These are phyloP conservation scores for Vickermania spadyakhi DNA, from an alignment of 208 protist genomes.

Conservation along the genomic window DNA sequence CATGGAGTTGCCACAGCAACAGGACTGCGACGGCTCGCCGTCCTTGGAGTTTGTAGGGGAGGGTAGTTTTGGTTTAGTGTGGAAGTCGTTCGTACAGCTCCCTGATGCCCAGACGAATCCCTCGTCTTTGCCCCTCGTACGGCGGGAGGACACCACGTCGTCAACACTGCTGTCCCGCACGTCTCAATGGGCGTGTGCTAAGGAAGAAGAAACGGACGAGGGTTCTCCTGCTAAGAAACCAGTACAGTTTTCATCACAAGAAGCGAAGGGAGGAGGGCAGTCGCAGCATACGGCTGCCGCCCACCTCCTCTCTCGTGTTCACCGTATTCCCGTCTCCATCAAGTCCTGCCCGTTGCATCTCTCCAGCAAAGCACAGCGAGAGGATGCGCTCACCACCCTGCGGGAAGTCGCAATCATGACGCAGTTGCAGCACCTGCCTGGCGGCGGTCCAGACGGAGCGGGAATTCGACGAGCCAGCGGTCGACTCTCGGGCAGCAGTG, in stretches of 20 bases:
- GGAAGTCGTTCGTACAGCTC: constrained; percentile 14
- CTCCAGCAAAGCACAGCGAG: constrained; percentile 41
- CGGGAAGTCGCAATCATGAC: constrained; percentile 81
- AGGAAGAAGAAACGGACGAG: too few species aligned
- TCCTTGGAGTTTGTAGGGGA: constrained; percentile 64
- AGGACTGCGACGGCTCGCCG: too few species aligned
- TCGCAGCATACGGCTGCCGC: constrained; percentile 2
- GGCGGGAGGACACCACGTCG: background rate
- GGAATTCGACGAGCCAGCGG: background rate
- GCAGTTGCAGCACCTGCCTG: constrained; percentile 37
- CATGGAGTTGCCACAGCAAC: too few species aligned
- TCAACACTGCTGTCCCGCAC: constrained; percentile 21
- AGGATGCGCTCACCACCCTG: constrained; percentile 65
- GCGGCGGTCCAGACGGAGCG: background rate
- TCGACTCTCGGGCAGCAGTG: background rate
- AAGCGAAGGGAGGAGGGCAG: too few species aligned
- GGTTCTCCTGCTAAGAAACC: too few species aligned
- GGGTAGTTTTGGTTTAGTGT: constrained; percentile 85
- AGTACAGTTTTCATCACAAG: too few species aligned
- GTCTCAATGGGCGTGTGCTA: too few species aligned
- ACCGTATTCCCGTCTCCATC: constrained; percentile 51
- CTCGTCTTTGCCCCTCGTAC: too few species aligned
- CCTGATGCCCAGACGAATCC: background rate
- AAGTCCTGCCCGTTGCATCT: constrained; percentile 75
- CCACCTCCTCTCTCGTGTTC: background rate